phyloP scores from a whole-genome alignment of 768 basidiomycete species.

The Mycena vitilis region DNA sequence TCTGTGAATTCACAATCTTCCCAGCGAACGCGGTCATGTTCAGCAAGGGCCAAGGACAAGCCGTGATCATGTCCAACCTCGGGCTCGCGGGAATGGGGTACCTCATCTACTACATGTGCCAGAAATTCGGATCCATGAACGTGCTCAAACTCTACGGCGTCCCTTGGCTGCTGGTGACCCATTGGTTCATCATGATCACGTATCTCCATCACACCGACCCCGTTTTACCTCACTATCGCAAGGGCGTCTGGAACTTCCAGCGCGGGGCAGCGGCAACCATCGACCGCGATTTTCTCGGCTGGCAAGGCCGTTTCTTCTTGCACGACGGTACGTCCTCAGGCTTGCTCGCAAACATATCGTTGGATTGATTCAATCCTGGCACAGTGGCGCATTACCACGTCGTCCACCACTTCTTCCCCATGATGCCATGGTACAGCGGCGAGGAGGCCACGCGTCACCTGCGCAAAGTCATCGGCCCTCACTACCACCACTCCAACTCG shows the following conservation, averaged over 20 bases:
- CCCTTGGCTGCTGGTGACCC: conserved; percentile 66
- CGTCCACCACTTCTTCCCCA: conserved; percentile 4
- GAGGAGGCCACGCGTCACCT: conserved; percentile 1
- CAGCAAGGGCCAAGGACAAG: conserved; percentile 61
- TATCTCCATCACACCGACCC: conserved; percentile 75
- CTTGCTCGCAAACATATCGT: not conserved
- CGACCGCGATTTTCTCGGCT: conserved; percentile 68
- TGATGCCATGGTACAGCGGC: conserved; percentile 4
- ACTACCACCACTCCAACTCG: not conserved
- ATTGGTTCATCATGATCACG: conserved; percentile 70
- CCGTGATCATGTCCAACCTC: conserved; percentile 67
- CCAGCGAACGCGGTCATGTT: conserved; percentile 69
- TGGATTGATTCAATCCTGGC: not conserved
- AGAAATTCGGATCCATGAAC: conserved; percentile 53
- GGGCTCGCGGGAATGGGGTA: conserved; percentile 54
- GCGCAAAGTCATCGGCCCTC: not conserved
- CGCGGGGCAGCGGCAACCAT: conserved; percentile 73
- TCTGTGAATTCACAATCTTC: conserved; percentile 4
- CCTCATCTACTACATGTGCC: too few species aligned
- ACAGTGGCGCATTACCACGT: conserved; percentile 8
- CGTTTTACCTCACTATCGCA: conserved; percentile 66
- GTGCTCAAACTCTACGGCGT: conserved; percentile 64
- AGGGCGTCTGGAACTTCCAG: conserved; percentile 68
- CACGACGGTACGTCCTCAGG: conserved; percentile 57
- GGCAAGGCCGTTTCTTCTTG: conserved; percentile 74